These are phyloP conservation scores for Schwanniomyces sp. DNA, from an alignment of 805 yeast genomes.

Conservation along the genomic window DNA sequence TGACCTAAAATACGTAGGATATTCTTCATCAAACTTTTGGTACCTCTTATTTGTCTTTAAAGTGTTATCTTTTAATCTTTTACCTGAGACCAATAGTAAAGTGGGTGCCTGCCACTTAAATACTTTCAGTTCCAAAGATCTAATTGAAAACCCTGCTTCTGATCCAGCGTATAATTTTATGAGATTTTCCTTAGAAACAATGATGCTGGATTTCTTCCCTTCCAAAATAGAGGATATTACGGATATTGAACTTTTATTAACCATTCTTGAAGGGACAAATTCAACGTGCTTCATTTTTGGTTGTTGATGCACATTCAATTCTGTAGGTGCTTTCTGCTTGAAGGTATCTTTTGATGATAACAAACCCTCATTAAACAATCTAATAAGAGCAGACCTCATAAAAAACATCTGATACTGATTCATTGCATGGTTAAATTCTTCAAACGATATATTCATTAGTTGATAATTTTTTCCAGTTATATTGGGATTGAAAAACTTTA, in stretches of 20 bases:
- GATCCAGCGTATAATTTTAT: constrained; percentile 70
- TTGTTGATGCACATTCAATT: background rate
- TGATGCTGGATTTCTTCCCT: constrained; percentile 23
- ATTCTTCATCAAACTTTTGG: constrained; percentile 50
- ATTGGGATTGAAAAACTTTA: constrained; percentile 48
- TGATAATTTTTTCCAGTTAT: constrained; percentile 23
- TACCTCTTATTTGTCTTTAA: constrained; percentile 45
- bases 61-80: constrained; percentile 39
- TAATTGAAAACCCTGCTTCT: constrained; percentile 81
- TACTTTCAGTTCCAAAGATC: constrained; percentile 79
- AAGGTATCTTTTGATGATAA: background rate
- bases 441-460: constrained; percentile 12
- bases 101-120: constrained; percentile 93
- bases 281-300: constrained; percentile 1
- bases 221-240: constrained; percentile 34
- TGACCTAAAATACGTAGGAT: constrained; percentile 34
- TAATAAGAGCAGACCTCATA: constrained; percentile 14
- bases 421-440: constrained; percentile 15
- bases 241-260: constrained; percentile 41
- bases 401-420: constrained; percentile 14
- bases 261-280: constrained; percentile 33
- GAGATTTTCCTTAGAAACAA: constrained; percentile 46
- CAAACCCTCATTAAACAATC: constrained; percentile 33
- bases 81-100: constrained; percentile 67
- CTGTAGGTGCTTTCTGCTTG: background rate